Percentiles rank a stretch among this genome's conserved stretches.
phyloP scores from a whole-genome alignment of 1,284 basidiomycete genomes.

The Porphyrellus sp. region DNA sequence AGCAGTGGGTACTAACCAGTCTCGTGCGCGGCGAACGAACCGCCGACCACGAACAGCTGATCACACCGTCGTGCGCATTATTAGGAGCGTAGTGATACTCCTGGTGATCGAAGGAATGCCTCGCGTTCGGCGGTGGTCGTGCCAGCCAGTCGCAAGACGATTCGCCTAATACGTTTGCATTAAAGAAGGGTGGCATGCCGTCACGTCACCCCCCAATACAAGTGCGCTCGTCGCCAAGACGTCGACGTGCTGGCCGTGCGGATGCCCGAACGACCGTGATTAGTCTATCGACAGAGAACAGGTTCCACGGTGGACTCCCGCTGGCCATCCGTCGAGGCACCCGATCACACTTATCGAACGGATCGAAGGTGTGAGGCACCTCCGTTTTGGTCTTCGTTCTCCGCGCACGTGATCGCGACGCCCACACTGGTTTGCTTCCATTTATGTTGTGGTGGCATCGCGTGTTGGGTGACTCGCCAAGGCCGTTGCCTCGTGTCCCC shows the following conservation, averaged over 20 bases:
- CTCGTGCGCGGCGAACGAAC: too few relatives aligned
- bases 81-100: too few relatives aligned
- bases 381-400: background rate
- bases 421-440: background rate
- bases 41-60: too few relatives aligned
- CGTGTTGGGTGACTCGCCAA: slow-evolving; percentile 9
- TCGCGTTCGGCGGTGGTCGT: background rate
- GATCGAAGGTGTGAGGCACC: background rate
- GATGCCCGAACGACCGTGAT: background rate
- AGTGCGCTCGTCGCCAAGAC: too few relatives aligned
- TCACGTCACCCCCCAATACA: too few relatives aligned
- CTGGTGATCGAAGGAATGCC: background rate
- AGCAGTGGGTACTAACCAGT: too few relatives aligned
- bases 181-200: too few relatives aligned
- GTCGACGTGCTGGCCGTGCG: background rate
- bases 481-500: slow-evolving; percentile 29
- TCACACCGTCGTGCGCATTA: too few relatives aligned
- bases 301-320: background rate
- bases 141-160: background rate
- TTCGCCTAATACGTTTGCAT: too few relatives aligned
- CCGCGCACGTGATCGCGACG: slow-evolving; percentile 20
- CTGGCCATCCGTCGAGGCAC: background rate
- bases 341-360: background rate
- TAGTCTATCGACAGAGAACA: background rate
- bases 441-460: slow-evolving; percentile 9